Evolutionary conservation across 2,329 filamentous ascomycete genomes (phyloP).

Genomic region (Trichoderma simmonsii): DNA sequence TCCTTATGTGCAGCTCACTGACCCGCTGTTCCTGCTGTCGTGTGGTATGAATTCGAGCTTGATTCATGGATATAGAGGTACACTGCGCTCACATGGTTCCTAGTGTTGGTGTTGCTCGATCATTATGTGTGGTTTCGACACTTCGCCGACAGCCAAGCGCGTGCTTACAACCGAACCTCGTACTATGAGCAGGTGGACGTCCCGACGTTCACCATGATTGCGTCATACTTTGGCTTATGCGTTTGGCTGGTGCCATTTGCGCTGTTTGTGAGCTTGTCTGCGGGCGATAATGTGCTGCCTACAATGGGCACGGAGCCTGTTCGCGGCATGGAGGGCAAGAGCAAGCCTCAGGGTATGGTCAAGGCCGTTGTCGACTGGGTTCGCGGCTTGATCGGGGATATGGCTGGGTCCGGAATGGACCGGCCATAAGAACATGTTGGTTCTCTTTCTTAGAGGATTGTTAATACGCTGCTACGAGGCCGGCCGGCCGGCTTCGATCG

Average conservation of each 20-base stretch:
- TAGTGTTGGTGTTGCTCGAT: slow-evolving; percentile 79
- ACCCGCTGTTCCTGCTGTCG: slow-evolving; percentile 81
- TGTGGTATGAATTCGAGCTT: slow-evolving; percentile 58
- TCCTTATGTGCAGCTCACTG: slow-evolving; percentile 76
- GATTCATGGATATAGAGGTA: too few species aligned
- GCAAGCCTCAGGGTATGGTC: slow-evolving; percentile 60
- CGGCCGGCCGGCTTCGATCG: too few species aligned
- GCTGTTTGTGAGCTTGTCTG: slow-evolving; percentile 89
- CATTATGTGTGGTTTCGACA: slow-evolving; percentile 96
- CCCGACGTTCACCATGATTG: slow-evolving; percentile 89
- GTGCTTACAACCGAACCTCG: slow-evolving; percentile 56
- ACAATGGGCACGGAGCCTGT: slow-evolving; percentile 72
- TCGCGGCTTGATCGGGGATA: slow-evolving; percentile 50
- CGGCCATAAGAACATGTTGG: slow-evolving; percentile 16
- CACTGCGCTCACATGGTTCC: background rate
- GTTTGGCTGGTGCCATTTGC: slow-evolving; percentile 97
- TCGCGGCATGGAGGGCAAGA: slow-evolving; percentile 45
- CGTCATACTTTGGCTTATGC: slow-evolving; percentile 91
- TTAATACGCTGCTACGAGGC: background rate
- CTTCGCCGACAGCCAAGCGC: slow-evolving; percentile 67
- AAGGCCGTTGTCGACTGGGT: slow-evolving; percentile 62
- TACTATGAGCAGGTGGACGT: slow-evolving; percentile 62
- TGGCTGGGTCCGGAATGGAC: slow-evolving; percentile 31
- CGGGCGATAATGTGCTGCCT: slow-evolving; percentile 90
- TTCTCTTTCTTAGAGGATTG: background rate